Evolutionary conservation across 306 rosid genomes (phyloP).

Genomic region (Glycine soja): DNA sequence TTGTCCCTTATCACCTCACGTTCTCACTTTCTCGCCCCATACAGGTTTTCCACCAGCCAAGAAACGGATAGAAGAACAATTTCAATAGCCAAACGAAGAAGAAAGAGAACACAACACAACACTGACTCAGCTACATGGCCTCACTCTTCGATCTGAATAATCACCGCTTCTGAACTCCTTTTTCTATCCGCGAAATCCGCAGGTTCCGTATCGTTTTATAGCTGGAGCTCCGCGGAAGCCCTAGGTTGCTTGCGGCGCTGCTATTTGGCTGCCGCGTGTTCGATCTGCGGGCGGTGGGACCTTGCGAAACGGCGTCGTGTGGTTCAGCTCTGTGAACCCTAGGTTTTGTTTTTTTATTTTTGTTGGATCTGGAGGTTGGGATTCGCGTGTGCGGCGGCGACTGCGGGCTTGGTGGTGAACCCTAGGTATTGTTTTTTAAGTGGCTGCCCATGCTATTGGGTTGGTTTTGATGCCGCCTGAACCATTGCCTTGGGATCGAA

Average conservation of each 20-base stretch:
- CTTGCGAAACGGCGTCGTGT: not conserved
- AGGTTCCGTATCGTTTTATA: not conserved
- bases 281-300: constrained; percentile 52
- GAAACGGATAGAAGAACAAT: constrained; percentile 36
- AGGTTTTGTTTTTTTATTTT: constrained; percentile 10
- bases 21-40: constrained; percentile 70
- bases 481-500: constrained; percentile 97
- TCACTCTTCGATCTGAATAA: constrained; percentile 53
- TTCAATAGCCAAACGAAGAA: constrained; percentile 11
- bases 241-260: constrained; percentile 49
- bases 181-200: not conserved
- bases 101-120: not conserved
- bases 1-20: constrained; percentile 83
- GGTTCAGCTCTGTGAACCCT: constrained; percentile 47
- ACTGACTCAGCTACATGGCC: constrained; percentile 16
- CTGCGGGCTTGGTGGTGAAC: constrained; percentile 13
- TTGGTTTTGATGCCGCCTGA: constrained; percentile 98
- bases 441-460: constrained; percentile 84
- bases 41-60: constrained; percentile 66
- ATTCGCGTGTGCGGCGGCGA: constrained; percentile 4
- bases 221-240: constrained; percentile 37
- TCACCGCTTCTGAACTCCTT: constrained; percentile 43
- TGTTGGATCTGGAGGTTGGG: constrained; percentile 40
- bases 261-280: constrained; percentile 44
- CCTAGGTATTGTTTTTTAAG: constrained; percentile 43